These are phyloP conservation scores for Colletotrichum filicis DNA, from an alignment of 2,329 filamentous ascomycete genomes.

Conservation along the genomic window DNA sequence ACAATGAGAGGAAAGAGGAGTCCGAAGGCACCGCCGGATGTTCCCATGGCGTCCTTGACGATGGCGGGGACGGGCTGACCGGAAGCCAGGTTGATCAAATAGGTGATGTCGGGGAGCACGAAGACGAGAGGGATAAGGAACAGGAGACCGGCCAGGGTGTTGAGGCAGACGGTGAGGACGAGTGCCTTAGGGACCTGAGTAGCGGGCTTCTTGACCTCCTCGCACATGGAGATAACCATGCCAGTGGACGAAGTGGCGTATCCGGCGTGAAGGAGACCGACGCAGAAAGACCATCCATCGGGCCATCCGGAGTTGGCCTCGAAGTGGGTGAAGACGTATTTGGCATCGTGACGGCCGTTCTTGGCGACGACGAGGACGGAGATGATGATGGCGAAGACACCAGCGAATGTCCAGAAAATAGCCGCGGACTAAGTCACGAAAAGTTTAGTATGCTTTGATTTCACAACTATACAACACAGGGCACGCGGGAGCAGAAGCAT, in stretches of 20 bases:
- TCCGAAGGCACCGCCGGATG: constrained; percentile 68
- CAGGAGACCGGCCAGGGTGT: constrained; percentile 73
- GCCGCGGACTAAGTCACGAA: constrained; percentile 67
- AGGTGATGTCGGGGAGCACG: constrained; percentile 71
- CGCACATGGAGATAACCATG: constrained; percentile 85
- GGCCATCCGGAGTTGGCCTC: constrained; percentile 76
- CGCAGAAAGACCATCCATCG: constrained; percentile 77
- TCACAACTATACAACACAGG: neutral
- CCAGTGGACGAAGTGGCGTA: constrained; percentile 82
- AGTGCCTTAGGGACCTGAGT: constrained; percentile 79
- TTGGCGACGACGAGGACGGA: constrained; percentile 74
- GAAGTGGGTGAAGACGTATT: constrained; percentile 76
- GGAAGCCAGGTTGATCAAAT: constrained; percentile 62
- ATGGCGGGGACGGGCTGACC: constrained; percentile 74
- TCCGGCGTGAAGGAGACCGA: constrained; percentile 77
- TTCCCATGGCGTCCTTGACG: constrained; percentile 70
- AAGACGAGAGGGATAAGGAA: constrained; percentile 77
- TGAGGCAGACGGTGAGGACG: constrained; percentile 74
- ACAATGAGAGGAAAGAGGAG: constrained; percentile 74
- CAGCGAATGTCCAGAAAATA: constrained; percentile 80
- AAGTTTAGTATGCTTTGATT: constrained; percentile 3
- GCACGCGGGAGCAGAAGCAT: neutral
- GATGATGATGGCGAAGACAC: constrained; percentile 73
- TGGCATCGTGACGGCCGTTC: constrained; percentile 70
- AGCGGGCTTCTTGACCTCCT: constrained; percentile 74